Percentiles rank a stretch among this genome's conserved stretches.
Conservation (phyloP, 768 basidiomycete species). For the Phylloporus rhodoxanthus region DNA sequence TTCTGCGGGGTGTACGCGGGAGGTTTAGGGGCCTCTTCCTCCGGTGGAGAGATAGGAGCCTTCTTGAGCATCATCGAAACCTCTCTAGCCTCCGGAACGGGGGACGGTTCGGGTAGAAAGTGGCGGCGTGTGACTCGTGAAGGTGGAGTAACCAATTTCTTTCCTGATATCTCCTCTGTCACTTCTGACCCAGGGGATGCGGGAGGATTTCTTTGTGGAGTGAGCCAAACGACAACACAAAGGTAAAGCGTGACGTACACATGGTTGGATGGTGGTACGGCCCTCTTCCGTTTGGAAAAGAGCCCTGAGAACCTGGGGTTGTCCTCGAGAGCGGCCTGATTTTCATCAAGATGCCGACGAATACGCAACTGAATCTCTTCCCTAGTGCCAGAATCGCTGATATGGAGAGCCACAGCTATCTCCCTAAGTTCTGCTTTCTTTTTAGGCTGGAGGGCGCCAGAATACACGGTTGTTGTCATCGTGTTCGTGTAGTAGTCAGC, state of each 20-base stretch:
- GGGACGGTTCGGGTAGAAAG: constrained; percentile 37
- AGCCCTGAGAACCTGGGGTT: constrained; percentile 54
- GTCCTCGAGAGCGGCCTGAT: constrained; percentile 51
- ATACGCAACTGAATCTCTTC: constrained; percentile 60
- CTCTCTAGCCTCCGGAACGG: constrained; percentile 44
- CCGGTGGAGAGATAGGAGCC: constrained; percentile 36
- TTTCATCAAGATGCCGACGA: constrained; percentile 52
- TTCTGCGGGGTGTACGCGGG: constrained; percentile 14
- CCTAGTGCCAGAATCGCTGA: constrained; percentile 54
- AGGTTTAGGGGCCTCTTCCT: constrained; percentile 7
- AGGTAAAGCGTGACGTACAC: constrained; percentile 7
- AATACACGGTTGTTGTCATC: constrained; percentile 42
- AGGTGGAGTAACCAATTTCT: constrained; percentile 13
- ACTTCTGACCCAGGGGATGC: constrained; percentile 14
- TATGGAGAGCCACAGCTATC: constrained; percentile 48
- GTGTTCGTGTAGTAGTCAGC: background rate
- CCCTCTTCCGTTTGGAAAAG: constrained; percentile 37
- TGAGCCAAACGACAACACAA: background rate
- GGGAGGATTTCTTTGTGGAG: constrained; percentile 9
- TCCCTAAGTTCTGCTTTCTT: constrained; percentile 65
- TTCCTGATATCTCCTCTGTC: constrained; percentile 11
- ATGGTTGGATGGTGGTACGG: constrained; percentile 13
- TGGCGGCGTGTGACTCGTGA: constrained; percentile 21
- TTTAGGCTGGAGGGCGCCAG: constrained; percentile 55
- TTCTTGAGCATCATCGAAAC: constrained; percentile 50